Conservation (phyloP, 73 alveolate genomes). For the Urostyla sp. region DNA sequence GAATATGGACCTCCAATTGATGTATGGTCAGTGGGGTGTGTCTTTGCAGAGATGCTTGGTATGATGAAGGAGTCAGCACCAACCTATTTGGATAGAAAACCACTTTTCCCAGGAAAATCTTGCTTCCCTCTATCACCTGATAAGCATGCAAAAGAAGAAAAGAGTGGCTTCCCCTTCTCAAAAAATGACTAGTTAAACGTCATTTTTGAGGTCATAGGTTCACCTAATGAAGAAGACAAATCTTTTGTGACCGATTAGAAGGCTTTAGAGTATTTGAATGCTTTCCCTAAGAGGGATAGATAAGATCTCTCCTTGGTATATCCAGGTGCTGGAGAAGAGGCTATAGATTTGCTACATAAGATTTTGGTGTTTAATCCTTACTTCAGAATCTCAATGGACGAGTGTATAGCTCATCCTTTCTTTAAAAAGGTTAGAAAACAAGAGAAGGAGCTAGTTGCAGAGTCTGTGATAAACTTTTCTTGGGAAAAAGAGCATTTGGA, state of each 20-base stretch:
- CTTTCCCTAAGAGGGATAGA: constrained; percentile 70
- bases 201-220: constrained; percentile 85
- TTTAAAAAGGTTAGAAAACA: constrained; percentile 62
- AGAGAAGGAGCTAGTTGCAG: constrained; percentile 65
- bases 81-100: constrained; percentile 86
- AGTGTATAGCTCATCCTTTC: constrained; percentile 85
- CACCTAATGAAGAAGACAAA: constrained; percentile 89
- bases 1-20: constrained; percentile 66
- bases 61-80: constrained; percentile 86
- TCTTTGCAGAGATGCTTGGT: constrained; percentile 74
- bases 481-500: constrained; percentile 54
- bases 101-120: constrained; percentile 96
- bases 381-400: constrained; percentile 86
- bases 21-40: constrained; percentile 81
- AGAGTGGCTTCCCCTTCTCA: constrained; percentile 92
- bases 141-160: constrained; percentile 83
- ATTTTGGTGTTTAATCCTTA: constrained; percentile 82
- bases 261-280: constrained; percentile 84
- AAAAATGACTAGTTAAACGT: constrained; percentile 90
- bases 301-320: constrained; percentile 39
- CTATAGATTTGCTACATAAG: constrained; percentile 76
- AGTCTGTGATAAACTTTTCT: background rate
- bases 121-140: constrained; percentile 98
- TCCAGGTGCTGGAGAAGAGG: constrained; percentile 83
- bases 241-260: constrained; percentile 86